Evolutionary conservation across 2,329 filamentous ascomycete genomes (phyloP).

Genomic region (Aureobasidium sp.): DNA sequence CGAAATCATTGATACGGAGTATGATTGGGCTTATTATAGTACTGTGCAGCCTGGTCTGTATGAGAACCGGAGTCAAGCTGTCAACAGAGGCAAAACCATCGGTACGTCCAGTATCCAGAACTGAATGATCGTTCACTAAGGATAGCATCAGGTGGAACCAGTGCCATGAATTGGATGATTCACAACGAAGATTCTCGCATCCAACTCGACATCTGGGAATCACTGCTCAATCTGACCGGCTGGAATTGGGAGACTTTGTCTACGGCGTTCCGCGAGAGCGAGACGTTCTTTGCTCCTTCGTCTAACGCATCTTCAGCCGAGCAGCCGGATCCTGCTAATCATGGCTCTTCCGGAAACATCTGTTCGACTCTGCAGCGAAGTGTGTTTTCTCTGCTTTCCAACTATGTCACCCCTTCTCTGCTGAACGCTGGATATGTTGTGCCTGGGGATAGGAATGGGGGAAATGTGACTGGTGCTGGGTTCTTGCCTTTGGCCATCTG

Average conservation of each 20-base stretch:
- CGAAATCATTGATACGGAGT: constrained; percentile 21
- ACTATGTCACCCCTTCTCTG: not conserved
- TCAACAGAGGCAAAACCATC: constrained; percentile 2
- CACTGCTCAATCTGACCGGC: constrained; percentile 4
- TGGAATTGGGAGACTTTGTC: constrained; percentile 9
- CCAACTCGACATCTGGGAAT: constrained; percentile 10
- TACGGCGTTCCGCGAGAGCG: not conserved
- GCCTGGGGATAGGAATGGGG: not conserved
- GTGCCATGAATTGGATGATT: constrained; percentile 7
- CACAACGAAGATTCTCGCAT: constrained; percentile 8
- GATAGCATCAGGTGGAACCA: constrained; percentile 1
- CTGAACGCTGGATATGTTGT: not conserved
- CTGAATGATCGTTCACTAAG: too few relatives aligned
- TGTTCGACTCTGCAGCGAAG: constrained; percentile 10
- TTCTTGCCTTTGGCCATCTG: constrained; percentile 10
- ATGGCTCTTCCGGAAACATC: constrained; percentile 2
- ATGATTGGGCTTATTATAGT: constrained; percentile 24
- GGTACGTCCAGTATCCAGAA: not conserved
- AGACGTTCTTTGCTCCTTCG: not conserved
- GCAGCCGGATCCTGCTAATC: not conserved
- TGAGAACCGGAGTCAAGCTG: constrained; percentile 2
- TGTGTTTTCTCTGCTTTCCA: not conserved
- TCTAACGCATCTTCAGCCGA: not conserved
- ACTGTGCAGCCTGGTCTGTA: constrained; percentile 19
- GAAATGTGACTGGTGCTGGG: constrained; percentile 6